Base-by-base conservation (phyloP, 805 yeast genomes). In the Saccharomyces cerevisiae region DNA sequence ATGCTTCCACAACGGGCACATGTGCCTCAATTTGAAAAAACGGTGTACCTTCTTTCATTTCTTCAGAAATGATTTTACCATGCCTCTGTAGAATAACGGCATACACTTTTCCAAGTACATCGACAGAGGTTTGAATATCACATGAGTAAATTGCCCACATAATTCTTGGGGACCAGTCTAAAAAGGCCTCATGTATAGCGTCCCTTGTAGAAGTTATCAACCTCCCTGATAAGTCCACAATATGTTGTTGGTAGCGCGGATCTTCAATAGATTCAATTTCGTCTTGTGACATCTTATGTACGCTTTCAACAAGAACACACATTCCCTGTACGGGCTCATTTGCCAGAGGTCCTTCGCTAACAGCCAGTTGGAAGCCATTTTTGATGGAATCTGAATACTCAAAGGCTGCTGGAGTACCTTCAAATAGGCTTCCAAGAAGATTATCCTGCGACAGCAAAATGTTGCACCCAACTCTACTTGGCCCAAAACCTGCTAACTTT, bases 31-130 rank as follows among this genome's bases (percentile, higher is more conserved):
- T 82, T 29, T 87, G 87, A 76, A 94, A 94, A 63, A 92, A 90
- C 22, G 98, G 97, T 0, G 99, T 94, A 9, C 99, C 99, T 68
- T 94, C 99, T 65, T 94, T 91, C 89, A 94, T 83, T 67, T 94
- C 99, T 70, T 94, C 99, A 3, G 90, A 81, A 1, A 85, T 79
- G 53, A 94, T 87, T 51, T 80, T 73, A 29, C 99, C 99, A 43
- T 87, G 84, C 63, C 97, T 79, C 63, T 82, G 82, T 59, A 95
- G 96, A 26, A 94, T 89, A 21, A 92, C 98, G 0, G 90, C 94
- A 66, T 94, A 94, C 0, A 94, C 98, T 67, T 88, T 89, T 47
- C 99, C 99, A 51, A 94, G 75, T 0, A 89, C 97, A 59, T 94
- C 99, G 0, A 96, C 82, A 2, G 96, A 80, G 0, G 98, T 94